Percentiles rank a stretch among this genome's conserved stretches.
Evolutionary conservation across 768 basidiomycete genomes (phyloP).

Genomic region (Pilatotrama ljubarskyi): DNA sequence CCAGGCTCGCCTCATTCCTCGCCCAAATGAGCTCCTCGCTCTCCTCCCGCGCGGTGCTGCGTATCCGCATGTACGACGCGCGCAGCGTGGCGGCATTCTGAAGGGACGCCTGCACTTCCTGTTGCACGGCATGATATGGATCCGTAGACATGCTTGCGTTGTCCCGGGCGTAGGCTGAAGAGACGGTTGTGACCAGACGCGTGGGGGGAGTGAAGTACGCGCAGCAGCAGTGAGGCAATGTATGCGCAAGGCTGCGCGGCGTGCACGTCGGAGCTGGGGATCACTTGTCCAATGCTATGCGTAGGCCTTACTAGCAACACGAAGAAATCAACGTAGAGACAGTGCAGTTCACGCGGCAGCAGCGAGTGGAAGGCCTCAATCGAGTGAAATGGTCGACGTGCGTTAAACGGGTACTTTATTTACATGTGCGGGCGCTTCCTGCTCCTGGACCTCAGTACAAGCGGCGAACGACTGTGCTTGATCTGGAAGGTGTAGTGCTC

Average conservation of each 20-base stretch:
- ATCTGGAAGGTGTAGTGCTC: constrained; percentile 16
- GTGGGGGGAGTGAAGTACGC: background rate
- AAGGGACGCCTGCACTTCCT: constrained; percentile 76
- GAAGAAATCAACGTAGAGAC: too few relatives aligned
- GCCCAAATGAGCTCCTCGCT: constrained; percentile 84
- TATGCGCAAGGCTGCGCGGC: background rate
- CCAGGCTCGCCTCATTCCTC: constrained; percentile 61
- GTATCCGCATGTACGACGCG: constrained; percentile 77
- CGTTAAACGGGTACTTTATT: too few relatives aligned
- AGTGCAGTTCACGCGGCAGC: too few relatives aligned
- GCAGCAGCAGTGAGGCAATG: background rate
- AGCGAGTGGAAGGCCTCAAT: background rate
- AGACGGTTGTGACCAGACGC: background rate
- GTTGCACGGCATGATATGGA: constrained; percentile 86
- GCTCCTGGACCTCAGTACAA: background rate
- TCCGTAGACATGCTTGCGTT: constrained; percentile 63
- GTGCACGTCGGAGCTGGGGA: background rate
- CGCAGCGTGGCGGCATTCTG: constrained; percentile 70
- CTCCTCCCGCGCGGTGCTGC: constrained; percentile 67
- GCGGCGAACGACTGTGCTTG: constrained; percentile 14
- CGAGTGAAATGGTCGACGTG: background rate
- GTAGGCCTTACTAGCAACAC: too few relatives aligned
- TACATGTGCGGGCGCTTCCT: constrained; percentile 3
- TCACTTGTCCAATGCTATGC: background rate
- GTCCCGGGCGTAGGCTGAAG: background rate